Base-by-base conservation (phyloP, 352 stramenopile genomes). In the Pythium oligandrum region DNA sequence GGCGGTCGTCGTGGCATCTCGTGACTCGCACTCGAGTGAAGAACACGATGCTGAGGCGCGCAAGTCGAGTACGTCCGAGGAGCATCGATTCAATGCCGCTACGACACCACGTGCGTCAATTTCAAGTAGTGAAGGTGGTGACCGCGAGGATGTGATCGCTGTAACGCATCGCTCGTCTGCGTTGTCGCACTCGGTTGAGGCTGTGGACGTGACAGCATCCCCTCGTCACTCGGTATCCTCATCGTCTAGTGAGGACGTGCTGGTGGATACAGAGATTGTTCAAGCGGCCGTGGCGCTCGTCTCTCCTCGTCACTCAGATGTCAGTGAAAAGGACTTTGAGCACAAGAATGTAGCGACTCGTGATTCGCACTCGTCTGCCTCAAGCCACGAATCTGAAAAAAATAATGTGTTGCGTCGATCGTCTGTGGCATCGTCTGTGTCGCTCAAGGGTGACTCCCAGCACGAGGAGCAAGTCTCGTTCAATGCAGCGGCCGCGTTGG, bases 51-150 rank as follows among this genome's bases (percentile, higher is more conserved):
- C 17, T 26, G 17, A 26, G 17, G 0, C 38, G 7, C 38, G 38
- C 7, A 42, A 42, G 7, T 42, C 38, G 12, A 42, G 7, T 42
- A 12, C 38, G 7, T 42, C 38, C 7, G 38, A 12, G 7, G 38
- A 47, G 2, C 7, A 55, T 12, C 49, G 10, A 47, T 38, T 39
- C 49, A 32, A 55, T 4, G 9, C 38, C 17, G 48, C 36, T 37
- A 40, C 48, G 4, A 47, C 39, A 44, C 17, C 17, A 4, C 49
- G 39, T 30, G 30, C 6, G 9, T 43, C 36, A 9, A 8, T 12
- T 42, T 42, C 38, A 8, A 12, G 7, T 12, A 42, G 38, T 12
- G 38, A 42, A 12, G 38, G 7, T 42, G 38, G 38, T 12, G 38
- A 42, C 12, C 7, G 7, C 38, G 7, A 12, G 38, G 12, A 12